Base-by-base conservation (phyloP, 2,329 filamentous ascomycete genomes). In the Chaetomium sp. region DNA sequence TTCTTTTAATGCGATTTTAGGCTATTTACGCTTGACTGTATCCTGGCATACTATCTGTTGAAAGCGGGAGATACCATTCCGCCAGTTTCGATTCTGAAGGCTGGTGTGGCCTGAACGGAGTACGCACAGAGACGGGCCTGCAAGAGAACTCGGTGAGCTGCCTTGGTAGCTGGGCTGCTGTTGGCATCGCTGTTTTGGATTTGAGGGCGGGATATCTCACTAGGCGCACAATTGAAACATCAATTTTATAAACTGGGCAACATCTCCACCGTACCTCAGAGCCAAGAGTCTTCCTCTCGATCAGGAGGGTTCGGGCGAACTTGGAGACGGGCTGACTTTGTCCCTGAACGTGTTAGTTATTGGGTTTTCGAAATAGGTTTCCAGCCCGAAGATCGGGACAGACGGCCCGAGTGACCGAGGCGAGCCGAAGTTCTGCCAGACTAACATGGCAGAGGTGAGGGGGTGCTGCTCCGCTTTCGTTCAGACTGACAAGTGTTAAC, bases 381-480 rank as follows among this genome's bases (percentile, higher is more conserved):
- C 25, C 50, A n/a, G 13, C 16, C 25, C 50, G 25, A 29, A 6
- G 3, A 10, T 21, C 31, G 35, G 57, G 38, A 49, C 29, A 2
- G 10, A 31, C 62, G 62, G 62, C 38, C 62, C 62, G 62, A 2
- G n/a, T 23, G 42, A 29, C 51, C 51, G 31, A 13, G n/a, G 23
- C 29, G 13, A 31, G 38, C 62, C 62, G 62, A 60, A 25, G 57
- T 64, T 64, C 60, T 57, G 42, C 62, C 62, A 60, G 21, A 25
- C n/a, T 1, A 31, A 42, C 19, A 50, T 29, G 42, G 33, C 33
- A 27, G 55, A 54, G 49, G 50, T 29, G 62, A 25, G 53, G 29
- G 56, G 21, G 49, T 7, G 27, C 1, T 12, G 13, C n/a, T 42
- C 33, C 25, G 58, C 42, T 35, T 21, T 53, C 16, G 27, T 42